Percentiles rank a stretch among this genome's conserved stretches.
Evolutionary conservation across 2,329 filamentous ascomycete species (phyloP).

Genomic region (Ploettnerulaceae sp.): DNA sequence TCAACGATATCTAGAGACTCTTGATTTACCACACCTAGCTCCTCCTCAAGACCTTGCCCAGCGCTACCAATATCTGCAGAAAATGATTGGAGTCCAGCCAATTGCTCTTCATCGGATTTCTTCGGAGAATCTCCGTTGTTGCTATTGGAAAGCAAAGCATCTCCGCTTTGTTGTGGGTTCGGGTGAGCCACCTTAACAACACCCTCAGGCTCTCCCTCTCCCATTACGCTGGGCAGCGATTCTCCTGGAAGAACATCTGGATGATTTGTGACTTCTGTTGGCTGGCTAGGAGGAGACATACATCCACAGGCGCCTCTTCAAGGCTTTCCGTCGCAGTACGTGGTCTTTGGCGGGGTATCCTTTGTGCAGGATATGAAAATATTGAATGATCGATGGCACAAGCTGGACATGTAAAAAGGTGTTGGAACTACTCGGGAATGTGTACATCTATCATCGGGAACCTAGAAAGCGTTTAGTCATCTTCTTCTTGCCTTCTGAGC

Average conservation of each 20-base stretch:
- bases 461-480: neutral
- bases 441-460: neutral
- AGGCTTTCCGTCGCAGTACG: conserved; percentile 22
- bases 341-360: conserved; percentile 30
- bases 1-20: neutral
- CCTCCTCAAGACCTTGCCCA: neutral
- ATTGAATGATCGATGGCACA: neutral
- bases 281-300: conserved; percentile 33
- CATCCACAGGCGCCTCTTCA: conserved; percentile 29
- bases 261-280: conserved; percentile 24
- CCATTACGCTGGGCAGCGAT: conserved; percentile 3
- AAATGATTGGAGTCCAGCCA: neutral
- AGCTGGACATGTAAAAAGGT: neutral
- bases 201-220: conserved; percentile 2
- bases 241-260: conserved; percentile 24
- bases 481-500: neutral
- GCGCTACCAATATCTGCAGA: neutral
- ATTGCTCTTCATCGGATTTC: neutral
- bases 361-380: neutral
- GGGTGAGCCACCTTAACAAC: neutral
- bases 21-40: neutral
- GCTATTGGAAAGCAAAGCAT: neutral
- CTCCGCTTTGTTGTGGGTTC: neutral
- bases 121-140: neutral
- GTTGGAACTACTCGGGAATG: neutral